These are phyloP conservation scores for Beauveria sp. DNA, from an alignment of 2,329 filamentous ascomycete species.

Conservation along the genomic window DNA sequence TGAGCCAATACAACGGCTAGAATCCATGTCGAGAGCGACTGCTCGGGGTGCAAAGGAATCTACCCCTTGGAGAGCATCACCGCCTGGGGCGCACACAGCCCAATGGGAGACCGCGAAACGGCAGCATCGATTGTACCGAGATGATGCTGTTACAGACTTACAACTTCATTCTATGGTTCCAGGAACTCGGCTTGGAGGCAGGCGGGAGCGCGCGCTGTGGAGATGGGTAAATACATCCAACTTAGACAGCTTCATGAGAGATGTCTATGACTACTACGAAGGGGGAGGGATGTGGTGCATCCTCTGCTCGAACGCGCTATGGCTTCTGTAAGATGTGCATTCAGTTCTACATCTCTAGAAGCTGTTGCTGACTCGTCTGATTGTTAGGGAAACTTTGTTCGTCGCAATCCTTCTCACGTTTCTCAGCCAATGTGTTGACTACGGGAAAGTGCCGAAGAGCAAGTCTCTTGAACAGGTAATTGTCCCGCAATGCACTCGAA, in stretches of 20 bases:
- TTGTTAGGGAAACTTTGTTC: conserved; percentile 64
- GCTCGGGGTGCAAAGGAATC: neutral
- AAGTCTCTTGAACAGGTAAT: conserved; percentile 44
- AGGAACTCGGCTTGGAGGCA: neutral
- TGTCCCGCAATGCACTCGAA: conserved; percentile 65
- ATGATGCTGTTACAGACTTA: conserved; percentile 17
- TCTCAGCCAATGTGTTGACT: conserved; percentile 79
- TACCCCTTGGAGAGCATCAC: neutral
- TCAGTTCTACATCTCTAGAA: neutral
- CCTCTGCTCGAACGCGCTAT: conserved; percentile 60
- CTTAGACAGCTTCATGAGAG: conserved; percentile 76
- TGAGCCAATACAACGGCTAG: conserved; percentile 9
- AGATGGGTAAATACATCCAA: conserved; percentile 89
- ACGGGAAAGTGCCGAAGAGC: conserved; percentile 62
- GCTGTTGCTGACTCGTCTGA: conserved; percentile 1
- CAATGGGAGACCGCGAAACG: conserved; percentile 49
- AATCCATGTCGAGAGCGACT: neutral
- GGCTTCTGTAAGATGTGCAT: conserved; percentile 53
- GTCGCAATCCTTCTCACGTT: conserved; percentile 78
- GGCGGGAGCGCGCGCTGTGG: conserved; percentile 71
- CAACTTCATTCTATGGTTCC: conserved; percentile 10
- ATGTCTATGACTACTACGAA: conserved; percentile 79
- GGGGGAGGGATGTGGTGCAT: conserved; percentile 83
- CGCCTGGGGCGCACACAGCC: conserved; percentile 18
- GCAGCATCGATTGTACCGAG: conserved; percentile 42